Evolutionary conservation across 2,329 filamentous ascomycete genomes (phyloP).

Genomic region (Aspergillus carbonarius): DNA sequence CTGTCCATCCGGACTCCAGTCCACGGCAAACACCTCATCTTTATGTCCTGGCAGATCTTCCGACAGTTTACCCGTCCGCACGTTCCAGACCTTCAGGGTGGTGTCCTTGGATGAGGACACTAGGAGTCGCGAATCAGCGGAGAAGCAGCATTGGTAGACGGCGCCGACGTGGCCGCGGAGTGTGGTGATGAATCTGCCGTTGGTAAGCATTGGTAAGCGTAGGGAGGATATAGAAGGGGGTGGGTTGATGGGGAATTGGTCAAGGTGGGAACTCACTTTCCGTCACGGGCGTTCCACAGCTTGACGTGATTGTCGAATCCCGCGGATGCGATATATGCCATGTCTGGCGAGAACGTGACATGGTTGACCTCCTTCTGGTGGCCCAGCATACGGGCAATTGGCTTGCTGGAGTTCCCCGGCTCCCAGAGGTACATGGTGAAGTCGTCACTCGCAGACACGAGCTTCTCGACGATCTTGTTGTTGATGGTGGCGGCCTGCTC

Average conservation of each 20-base stretch:
- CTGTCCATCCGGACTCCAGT: slow-evolving; percentile 90
- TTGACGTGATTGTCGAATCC: slow-evolving; percentile 96
- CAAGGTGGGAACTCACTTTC: slow-evolving; percentile 43
- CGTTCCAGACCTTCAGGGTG: slow-evolving; percentile 93
- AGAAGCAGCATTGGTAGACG: slow-evolving; percentile 91
- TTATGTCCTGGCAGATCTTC: slow-evolving; percentile 84
- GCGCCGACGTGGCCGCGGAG: slow-evolving; percentile 86
- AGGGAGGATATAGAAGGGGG: no score
- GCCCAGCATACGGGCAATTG: slow-evolving; percentile 81
- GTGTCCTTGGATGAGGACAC: slow-evolving; percentile 90
- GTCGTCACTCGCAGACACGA: slow-evolving; percentile 91
- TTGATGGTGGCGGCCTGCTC: slow-evolving; percentile 77
- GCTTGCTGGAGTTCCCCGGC: slow-evolving; percentile 73
- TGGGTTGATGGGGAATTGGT: not conserved
- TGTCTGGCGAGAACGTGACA: slow-evolving; percentile 90
- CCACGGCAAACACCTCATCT: slow-evolving; percentile 90
- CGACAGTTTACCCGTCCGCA: slow-evolving; percentile 77
- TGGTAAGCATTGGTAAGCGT: slow-evolving; percentile 7
- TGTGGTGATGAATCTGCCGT: slow-evolving; percentile 73
- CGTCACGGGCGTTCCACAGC: slow-evolving; percentile 77
- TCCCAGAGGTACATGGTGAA: slow-evolving; percentile 98
- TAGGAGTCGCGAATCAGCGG: slow-evolving; percentile 82
- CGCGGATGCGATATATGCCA: slow-evolving; percentile 79
- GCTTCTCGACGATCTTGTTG: slow-evolving; percentile 74
- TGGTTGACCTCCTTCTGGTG: slow-evolving; percentile 98